Evolutionary conservation across 78 protist genomes (phyloP).

Genomic region (Dictyostelium citrinum): DNA sequence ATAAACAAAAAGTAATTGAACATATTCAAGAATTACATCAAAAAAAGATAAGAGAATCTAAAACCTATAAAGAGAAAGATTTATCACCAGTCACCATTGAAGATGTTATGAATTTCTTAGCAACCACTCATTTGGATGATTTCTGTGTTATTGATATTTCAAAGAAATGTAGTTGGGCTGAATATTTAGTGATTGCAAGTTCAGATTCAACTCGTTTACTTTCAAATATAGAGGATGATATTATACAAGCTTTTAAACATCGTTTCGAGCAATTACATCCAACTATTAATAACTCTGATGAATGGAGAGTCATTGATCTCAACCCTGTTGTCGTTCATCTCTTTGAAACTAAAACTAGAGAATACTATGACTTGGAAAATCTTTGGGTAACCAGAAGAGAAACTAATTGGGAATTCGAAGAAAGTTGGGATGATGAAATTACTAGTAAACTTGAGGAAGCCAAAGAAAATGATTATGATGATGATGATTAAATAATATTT

Average conservation of each 20-base stretch:
- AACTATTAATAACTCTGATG: slow-evolving; percentile 6
- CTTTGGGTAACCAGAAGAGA: slow-evolving; percentile 61
- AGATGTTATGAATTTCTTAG: slow-evolving; percentile 34
- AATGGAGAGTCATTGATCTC: slow-evolving; percentile 38
- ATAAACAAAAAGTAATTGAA: not conserved
- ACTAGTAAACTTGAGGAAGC: slow-evolving; percentile 5
- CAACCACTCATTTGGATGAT: slow-evolving; percentile 51
- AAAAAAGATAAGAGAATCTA: not conserved
- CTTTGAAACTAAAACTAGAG: slow-evolving; percentile 54
- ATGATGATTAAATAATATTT: too few species aligned
- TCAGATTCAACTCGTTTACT: slow-evolving; percentile 49
- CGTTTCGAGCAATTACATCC: not conserved
- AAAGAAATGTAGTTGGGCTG: slow-evolving; percentile 33
- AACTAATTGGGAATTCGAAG: not conserved
- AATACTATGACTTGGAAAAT: slow-evolving; percentile 56
- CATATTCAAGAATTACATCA: too few species aligned
- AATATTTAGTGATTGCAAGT: slow-evolving; percentile 47
- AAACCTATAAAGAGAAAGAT: not conserved
- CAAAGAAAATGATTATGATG: not conserved
- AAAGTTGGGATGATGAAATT: slow-evolving; percentile 71
- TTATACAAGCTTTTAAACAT: not conserved
- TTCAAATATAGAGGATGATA: slow-evolving; percentile 34
- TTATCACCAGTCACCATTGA: not conserved
- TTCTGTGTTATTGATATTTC: slow-evolving; percentile 30
- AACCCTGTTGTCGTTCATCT: slow-evolving; percentile 27